A percentile compares a stretch with the other conserved stretches of the same genome.
phyloP scores from a whole-genome alignment of 2,329 filamentous ascomycete genomes.

The Thielaviopsis ethacetica region DNA sequence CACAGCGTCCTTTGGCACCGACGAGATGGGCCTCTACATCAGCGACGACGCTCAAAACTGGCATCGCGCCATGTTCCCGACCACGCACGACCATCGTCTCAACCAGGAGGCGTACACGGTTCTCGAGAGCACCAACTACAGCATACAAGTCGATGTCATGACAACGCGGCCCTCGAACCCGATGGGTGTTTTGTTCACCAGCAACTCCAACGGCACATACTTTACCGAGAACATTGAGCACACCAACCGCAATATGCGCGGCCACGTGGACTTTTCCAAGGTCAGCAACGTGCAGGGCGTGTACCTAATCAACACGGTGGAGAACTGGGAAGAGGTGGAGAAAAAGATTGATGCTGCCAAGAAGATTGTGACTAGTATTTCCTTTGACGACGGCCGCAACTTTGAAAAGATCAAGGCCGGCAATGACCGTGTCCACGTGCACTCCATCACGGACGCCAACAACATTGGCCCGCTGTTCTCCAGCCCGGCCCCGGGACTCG shows the following conservation, averaged over 20 bases:
- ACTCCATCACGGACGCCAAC: slow-evolving; percentile 73
- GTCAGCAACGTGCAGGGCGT: slow-evolving; percentile 83
- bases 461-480: slow-evolving; percentile 83
- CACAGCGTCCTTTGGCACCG: slow-evolving; percentile 59
- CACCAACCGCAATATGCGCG: slow-evolving; percentile 65
- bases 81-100: slow-evolving; percentile 51
- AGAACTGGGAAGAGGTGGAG: slow-evolving; percentile 66
- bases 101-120: slow-evolving; percentile 84
- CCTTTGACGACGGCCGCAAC: slow-evolving; percentile 84
- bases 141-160: slow-evolving; percentile 90
- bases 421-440: slow-evolving; percentile 60
- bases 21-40: slow-evolving; percentile 84
- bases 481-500: slow-evolving; percentile 77
- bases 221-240: slow-evolving; percentile 85
- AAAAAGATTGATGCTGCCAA: slow-evolving; percentile 36
- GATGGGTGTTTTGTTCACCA: slow-evolving; percentile 84
- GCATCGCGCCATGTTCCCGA: slow-evolving; percentile 82
- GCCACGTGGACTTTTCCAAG: slow-evolving; percentile 89
- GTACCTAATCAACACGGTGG: slow-evolving; percentile 74
- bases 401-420: slow-evolving; percentile 59
- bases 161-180: slow-evolving; percentile 45
- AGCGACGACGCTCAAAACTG: slow-evolving; percentile 69
- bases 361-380: slow-evolving; percentile 66
- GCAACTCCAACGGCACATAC: slow-evolving; percentile 93
- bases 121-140: slow-evolving; percentile 92